A percentile compares a stretch with the other conserved stretches of the same genome.
These are phyloP conservation scores for Sphaerostilbella broomeana DNA, from an alignment of 2,329 filamentous ascomycete species.

Conservation along the genomic window DNA sequence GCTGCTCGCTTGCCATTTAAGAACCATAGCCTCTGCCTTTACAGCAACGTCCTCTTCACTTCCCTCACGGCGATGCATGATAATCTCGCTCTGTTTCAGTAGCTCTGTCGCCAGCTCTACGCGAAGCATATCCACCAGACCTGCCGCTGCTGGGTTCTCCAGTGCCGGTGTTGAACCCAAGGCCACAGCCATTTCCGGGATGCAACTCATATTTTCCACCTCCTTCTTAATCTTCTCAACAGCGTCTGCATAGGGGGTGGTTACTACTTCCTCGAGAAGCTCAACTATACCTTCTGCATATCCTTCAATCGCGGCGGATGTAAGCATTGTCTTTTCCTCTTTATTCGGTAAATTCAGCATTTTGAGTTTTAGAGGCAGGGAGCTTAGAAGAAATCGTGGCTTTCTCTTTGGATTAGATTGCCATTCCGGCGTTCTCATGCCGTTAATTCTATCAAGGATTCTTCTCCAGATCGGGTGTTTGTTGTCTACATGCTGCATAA, in stretches of 20 bases:
- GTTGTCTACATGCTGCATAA: no score
- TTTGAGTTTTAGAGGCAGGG: slow-evolving; percentile 2
- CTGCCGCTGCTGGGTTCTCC: not conserved
- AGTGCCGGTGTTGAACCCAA: not conserved
- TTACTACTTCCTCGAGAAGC: slow-evolving; percentile 4
- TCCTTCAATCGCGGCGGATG: not conserved
- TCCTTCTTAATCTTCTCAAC: not conserved
- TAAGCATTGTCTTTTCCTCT: not conserved
- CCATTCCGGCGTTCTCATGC: slow-evolving; percentile 9
- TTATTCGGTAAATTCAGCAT: not conserved
- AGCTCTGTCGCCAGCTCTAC: slow-evolving; percentile 15
- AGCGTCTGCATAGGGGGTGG: not conserved
- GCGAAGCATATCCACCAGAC: slow-evolving; percentile 17
- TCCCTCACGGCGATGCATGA: not conserved
- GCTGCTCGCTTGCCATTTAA: slow-evolving; percentile 12
- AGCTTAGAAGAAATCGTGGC: slow-evolving; percentile 3
- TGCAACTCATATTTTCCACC: not conserved
- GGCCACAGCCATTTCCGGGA: not conserved
- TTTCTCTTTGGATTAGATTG: slow-evolving; percentile 2
- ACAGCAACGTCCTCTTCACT: not conserved
- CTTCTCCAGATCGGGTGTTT: not conserved
- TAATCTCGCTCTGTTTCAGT: not conserved
- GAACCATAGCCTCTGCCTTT: slow-evolving; percentile 10
- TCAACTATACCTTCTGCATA: not conserved
- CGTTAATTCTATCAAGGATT: slow-evolving; percentile 2